These are phyloP conservation scores for Leishmania braziliensis DNA, from an alignment of 208 protist species.

Conservation along the genomic window DNA sequence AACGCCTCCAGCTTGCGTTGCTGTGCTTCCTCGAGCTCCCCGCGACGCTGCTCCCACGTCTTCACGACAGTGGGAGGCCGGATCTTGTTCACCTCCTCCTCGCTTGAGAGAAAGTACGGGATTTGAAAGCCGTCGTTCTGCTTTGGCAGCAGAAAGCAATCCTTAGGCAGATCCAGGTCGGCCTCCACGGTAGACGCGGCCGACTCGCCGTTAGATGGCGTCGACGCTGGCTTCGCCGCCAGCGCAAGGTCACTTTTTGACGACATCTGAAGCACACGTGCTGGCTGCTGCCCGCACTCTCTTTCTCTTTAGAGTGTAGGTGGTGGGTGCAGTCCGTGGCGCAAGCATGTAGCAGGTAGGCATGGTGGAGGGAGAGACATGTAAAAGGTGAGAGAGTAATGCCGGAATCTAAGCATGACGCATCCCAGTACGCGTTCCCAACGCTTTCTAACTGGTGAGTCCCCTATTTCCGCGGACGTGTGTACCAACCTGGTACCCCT, in stretches of 20 bases:
- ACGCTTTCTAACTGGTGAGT: too few relatives aligned
- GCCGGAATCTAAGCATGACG: too few relatives aligned
- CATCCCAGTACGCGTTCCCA: too few relatives aligned
- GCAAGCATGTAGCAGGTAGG: not conserved
- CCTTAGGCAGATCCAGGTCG: slow-evolving; percentile 41
- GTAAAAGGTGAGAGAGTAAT: not conserved
- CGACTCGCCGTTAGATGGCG: slow-evolving; percentile 1
- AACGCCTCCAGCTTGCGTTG: slow-evolving; percentile 40
- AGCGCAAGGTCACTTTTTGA: not conserved
- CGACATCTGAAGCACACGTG: not conserved
- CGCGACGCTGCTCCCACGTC: slow-evolving; percentile 70
- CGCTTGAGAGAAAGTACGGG: slow-evolving; percentile 71
- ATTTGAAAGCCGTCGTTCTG: slow-evolving; percentile 84
- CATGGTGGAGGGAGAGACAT: not conserved
- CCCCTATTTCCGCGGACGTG: too few relatives aligned
- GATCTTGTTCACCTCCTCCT: slow-evolving; percentile 57
- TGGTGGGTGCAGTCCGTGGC: not conserved
- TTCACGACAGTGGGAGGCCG: slow-evolving; percentile 77
- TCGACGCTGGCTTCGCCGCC: not conserved
- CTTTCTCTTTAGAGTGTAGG: not conserved
- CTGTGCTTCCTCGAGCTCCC: slow-evolving; percentile 53
- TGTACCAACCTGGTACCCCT: too few relatives aligned
- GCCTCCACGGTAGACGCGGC: slow-evolving; percentile 12
- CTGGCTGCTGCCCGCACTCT: not conserved
- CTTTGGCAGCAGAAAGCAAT: slow-evolving; percentile 71